Percentiles rank a stretch among this genome's conserved stretches.
Conservation (phyloP, 495 filamentous ascomycete genomes). For the Sphaerosporella brunnea region DNA sequence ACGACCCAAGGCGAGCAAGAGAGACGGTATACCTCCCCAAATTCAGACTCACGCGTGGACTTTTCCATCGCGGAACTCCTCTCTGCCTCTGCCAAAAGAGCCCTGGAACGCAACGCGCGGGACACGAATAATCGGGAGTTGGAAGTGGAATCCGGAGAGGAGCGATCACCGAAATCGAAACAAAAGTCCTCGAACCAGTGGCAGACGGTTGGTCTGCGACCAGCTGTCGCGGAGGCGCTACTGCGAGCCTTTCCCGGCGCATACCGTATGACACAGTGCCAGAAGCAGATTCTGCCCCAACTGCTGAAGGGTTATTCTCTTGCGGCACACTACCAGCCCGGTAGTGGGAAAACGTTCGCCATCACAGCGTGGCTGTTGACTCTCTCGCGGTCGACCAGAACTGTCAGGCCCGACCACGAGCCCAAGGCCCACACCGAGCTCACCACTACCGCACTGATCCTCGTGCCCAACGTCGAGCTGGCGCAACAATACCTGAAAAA, state of each 20-base stretch:
- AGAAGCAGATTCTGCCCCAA: constrained; percentile 13
- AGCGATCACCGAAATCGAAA: too few relatives aligned
- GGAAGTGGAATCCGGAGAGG: too few relatives aligned
- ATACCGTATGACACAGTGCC: constrained; percentile 9
- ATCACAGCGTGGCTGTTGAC: constrained; percentile 22
- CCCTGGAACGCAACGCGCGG: too few relatives aligned
- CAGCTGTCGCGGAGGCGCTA: constrained; percentile 12
- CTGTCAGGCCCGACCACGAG: not conserved
- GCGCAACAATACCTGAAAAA: constrained; percentile 16
- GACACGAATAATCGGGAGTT: too few relatives aligned
- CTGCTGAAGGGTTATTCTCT: constrained; percentile 16
- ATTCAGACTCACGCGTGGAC: too few relatives aligned
- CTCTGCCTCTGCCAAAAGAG: not conserved
- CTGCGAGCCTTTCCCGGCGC: constrained; percentile 16
- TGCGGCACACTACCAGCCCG: constrained; percentile 12
- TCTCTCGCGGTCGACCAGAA: constrained; percentile 10
- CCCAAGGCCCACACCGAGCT: too few relatives aligned
- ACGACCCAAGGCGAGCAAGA: too few relatives aligned
- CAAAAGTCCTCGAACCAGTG: constrained; percentile 10
- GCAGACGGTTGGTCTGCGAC: constrained; percentile 16
- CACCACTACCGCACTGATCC: constrained; percentile 19
- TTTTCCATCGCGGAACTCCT: not conserved
- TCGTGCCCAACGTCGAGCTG: constrained; percentile 22
- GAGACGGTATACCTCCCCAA: too few relatives aligned
- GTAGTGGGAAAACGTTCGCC: constrained; percentile 22